A percentile compares a stretch with the other conserved stretches of the same genome.
These are phyloP conservation scores for Arxiozyma bovina DNA, from an alignment of 1,139 yeast species.

Conservation along the genomic window DNA sequence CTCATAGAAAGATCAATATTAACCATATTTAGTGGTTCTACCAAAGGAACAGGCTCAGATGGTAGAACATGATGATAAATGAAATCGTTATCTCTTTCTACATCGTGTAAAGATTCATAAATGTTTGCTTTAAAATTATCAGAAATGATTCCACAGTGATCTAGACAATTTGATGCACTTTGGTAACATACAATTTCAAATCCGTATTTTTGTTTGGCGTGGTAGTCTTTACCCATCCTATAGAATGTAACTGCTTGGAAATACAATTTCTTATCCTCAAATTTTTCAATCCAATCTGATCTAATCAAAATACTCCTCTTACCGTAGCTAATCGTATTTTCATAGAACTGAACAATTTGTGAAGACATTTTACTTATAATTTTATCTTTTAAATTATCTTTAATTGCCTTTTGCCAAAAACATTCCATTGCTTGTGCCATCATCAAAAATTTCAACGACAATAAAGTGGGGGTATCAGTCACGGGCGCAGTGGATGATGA, in stretches of 20 bases:
- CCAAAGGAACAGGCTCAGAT: conserved; percentile 36
- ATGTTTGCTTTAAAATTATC: conserved; percentile 39
- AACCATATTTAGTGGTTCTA: conserved; percentile 50
- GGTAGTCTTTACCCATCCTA: conserved; percentile 46
- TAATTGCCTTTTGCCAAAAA: conserved; percentile 68
- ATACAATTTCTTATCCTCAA: conserved; percentile 44
- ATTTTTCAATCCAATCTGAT: conserved; percentile 58
- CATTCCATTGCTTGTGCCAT: conserved; percentile 84
- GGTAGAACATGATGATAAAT: conserved; percentile 67
- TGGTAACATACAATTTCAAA: conserved; percentile 34
- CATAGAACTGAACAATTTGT: conserved; percentile 54
- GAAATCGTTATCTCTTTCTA: conserved; percentile 75
- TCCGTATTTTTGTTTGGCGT: conserved; percentile 51
- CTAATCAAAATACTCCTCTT: conserved; percentile 44
- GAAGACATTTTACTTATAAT: conserved; percentile 55
- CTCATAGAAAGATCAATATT: conserved; percentile 21
- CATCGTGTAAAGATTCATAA: conserved; percentile 39
- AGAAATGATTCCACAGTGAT: conserved; percentile 33
- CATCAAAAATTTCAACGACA: conserved; percentile 41
- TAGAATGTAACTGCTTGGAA: conserved; percentile 64
- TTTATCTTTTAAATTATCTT: conserved; percentile 37
- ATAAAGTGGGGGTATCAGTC: conserved; percentile 37
- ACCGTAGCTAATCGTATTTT: conserved; percentile 39
- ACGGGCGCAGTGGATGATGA: conserved; percentile 12
- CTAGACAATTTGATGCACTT: background rate